Evolutionary conservation across 1,284 basidiomycete species (phyloP), one percentile per base, ranked within the genome.

Genomic region (Ustilago trichophora): DNA sequence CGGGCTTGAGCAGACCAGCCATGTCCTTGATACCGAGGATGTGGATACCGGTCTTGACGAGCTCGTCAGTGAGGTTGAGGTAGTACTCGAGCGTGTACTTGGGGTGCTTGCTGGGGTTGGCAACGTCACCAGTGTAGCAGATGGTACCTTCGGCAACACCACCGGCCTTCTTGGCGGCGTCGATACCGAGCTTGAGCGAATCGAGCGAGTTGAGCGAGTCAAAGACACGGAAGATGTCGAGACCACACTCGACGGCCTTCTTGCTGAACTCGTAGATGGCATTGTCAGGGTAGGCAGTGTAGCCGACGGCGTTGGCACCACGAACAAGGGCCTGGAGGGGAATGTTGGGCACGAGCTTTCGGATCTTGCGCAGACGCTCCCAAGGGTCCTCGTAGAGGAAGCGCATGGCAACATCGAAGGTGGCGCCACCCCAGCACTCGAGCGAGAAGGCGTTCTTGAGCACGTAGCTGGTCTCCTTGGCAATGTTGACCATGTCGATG

Each of bases 371-470:
- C 84, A 98, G 85, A 76, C 96, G 88, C 83, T 98, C 95, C 96
- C 96, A 99, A 77, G 96, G 96, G 84, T 99, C 96, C 83, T 99
- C 96, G 83, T 98, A 98, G 81, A 99, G 85, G 90, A 99, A 98
- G 54, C 95, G 90, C 95, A 98, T 98, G 27, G 96, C 91, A 43
- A 99, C 96, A 83, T 98, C 96, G 81, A 99, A 99, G 5, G 96
- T 98, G 41, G 96, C 96, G 71, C 96, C 96, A 80, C 96, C 96
- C 96, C 96, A 99, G 86, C 95, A 98, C 83, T 99, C 96, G 71
- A 99, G 84, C 80, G 91, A 91, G 85, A 93, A 99, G 18, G 96
- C 92, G 80, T 98, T 98, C 45, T 92, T 88, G 49, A 99, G 86
- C 8, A 94, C 95, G 83, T 92, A 69, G 46, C 64, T 70, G 32